Base-by-base conservation (phyloP, 2,329 filamentous ascomycete genomes). In the Myriosclerotinia scirpicola region DNA sequence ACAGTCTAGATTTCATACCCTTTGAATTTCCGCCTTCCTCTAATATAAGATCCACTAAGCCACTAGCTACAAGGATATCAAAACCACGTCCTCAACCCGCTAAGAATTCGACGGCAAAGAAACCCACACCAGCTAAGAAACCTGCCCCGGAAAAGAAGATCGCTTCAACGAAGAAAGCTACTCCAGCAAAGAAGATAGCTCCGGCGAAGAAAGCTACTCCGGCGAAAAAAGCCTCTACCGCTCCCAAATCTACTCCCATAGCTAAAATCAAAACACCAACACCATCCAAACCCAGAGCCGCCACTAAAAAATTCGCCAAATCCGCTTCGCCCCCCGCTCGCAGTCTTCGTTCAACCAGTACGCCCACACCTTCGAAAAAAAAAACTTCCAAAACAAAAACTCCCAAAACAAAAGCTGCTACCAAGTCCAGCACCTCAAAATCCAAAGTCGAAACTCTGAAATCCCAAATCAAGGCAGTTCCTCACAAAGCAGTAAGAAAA, bases 51-150 rank as follows among this genome's bases (percentile, higher is more conserved):
- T 38, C 58, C 34, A 50, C 44, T 15, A 14, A 14, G 26, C 26
- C 44, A 61, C 58, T 14, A 50, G 44, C 34, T 14, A 61, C 58
- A 38, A 48, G 34, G 20, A 50, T 61, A 61, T 61, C 58, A 17
- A 61, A 61, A 48, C n/a, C 44, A 40, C 40, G 15, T 3, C 44
- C 58, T 50, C 14, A 50, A 7, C 17, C 38, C 40, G 2, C 26
- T 22, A 53, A 34, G n/a, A 44, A 36, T 8, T 5, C 9, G 17
- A 8, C 22, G 8, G 11, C 34, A 34, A n/a, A 40, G n/a, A 44
- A 60, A 46, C 17, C 20, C 12, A 3, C 36, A 11, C 26, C 22
- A 22, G 36, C 14, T 46, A 58, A 58, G 36, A 40, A 40, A 58
- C 7, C 12, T 15, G 2, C 50, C 15, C 22, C 44, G 8, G 44